Evolutionary conservation across 306 rosid species (phyloP), one percentile per base, ranked within the genome.

Genomic region (Styphnolobium japonicum): DNA sequence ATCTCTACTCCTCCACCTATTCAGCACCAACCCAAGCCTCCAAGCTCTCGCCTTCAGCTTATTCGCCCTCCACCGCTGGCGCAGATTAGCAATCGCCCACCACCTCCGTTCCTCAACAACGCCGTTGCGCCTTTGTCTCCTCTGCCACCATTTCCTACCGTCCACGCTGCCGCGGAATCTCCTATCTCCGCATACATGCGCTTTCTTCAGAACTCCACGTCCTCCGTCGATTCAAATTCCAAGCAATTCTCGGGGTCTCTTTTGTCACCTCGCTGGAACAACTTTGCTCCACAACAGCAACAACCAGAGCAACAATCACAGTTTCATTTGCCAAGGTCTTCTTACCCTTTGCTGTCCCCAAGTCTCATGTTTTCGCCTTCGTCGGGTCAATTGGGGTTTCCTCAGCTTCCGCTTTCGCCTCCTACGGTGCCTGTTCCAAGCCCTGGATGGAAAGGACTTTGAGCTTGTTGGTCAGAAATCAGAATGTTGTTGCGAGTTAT

Each of bases 11-110:
- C 96, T 0, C 89, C 90, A 37, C 90, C 90, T 6, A 70, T 84
- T 61, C 90, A 87, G 58, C 88, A n/a, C n/a, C n/a, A 78, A 2
- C 96, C 96, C 1, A 89, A 86, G 81, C 84, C 96, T 0, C 86
- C 84, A 8, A 87, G 89, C 85, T 84, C 93, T 10, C 92, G 96
- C 36, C 92, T 91, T 60, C 96, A 91, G 79, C 86, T 88, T 15
- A 89, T 91, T 46, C 92, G 96, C 7, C 96, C 96, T 66, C 92
- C 96, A 27, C 96, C 96, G 6, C 86, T 91, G 14, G 84, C 79
- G 5, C 92, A 84, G 39, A 56, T 91, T 33, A 73, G 63, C 84
- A 73, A 81, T 73, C 90, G 89, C 14, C 93, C 90, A 0, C 83
- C 85, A 33, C 56, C 87, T 14, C 7, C 80, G 31, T 27, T 62